These are phyloP conservation scores for Wakefieldia striispora DNA, from an alignment of 768 basidiomycete genomes.

Conservation along the genomic window DNA sequence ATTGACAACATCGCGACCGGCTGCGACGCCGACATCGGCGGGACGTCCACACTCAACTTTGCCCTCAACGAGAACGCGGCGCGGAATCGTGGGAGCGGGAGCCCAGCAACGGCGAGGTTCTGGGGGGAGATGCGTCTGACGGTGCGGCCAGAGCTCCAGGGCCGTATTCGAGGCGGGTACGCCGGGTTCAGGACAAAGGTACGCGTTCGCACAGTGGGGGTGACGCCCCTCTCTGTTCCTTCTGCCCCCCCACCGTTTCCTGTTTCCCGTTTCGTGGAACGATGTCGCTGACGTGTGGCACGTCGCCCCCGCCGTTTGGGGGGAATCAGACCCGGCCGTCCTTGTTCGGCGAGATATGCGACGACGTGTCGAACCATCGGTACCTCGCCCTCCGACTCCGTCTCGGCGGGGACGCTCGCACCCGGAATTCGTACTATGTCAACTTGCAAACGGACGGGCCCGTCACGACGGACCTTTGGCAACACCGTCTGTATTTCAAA, in stretches of 20 bases:
- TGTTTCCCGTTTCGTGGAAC: too few species aligned
- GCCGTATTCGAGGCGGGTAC: conserved; percentile 79
- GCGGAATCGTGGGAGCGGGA: conserved; percentile 44
- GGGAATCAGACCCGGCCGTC: conserved; percentile 72
- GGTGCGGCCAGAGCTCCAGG: conserved; percentile 65
- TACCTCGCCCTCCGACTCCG: conserved; percentile 82
- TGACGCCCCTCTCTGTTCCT: too few species aligned
- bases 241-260: too few species aligned
- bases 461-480: conserved; percentile 86
- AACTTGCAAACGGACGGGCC: conserved; percentile 90
- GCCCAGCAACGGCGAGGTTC: conserved; percentile 61
- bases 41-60: conserved; percentile 75
- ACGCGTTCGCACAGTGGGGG: conserved; percentile 6
- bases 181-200: conserved; percentile 90
- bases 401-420: conserved; percentile 70
- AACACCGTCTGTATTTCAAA: conserved; percentile 84
- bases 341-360: conserved; percentile 80
- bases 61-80: conserved; percentile 58
- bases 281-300: too few species aligned
- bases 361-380: conserved; percentile 79
- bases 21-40: conserved; percentile 88
- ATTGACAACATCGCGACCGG: conserved; percentile 69
- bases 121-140: conserved; percentile 76
- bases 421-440: conserved; percentile 84
- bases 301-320: too few species aligned